Percentiles rank a stretch among this genome's conserved stretches.
phyloP scores from a whole-genome alignment of 805 yeast species.

The Yamadazyma tumulicola region DNA sequence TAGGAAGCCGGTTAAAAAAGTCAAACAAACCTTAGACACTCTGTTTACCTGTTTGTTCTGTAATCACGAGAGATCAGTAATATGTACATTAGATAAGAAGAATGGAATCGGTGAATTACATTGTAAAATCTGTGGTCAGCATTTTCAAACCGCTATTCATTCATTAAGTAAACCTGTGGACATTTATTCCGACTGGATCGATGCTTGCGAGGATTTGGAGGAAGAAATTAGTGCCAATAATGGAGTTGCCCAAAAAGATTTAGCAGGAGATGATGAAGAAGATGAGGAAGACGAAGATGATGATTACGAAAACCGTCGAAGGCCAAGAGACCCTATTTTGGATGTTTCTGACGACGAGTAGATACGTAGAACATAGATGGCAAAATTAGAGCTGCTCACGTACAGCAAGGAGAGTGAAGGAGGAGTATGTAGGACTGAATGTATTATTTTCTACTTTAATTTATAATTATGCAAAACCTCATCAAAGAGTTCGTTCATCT shows the following conservation, averaged over 20 bases:
- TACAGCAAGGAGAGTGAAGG: no score
- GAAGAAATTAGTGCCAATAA: constrained; percentile 35
- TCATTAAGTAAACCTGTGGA: constrained; percentile 87
- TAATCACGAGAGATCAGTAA: constrained; percentile 90
- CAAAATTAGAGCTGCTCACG: no score
- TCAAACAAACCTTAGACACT: constrained; percentile 75
- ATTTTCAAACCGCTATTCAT: constrained; percentile 84
- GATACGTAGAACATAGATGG: no score
- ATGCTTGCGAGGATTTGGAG: constrained; percentile 87
- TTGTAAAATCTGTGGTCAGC: constrained; percentile 93
- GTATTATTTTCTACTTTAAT: constrained; percentile 2
- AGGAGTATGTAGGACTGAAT: no score
- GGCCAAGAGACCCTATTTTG: constrained; percentile 11
- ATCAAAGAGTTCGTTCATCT: constrained; percentile 20
- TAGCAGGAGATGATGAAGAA: constrained; percentile 22
- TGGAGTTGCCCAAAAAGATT: constrained; percentile 9
- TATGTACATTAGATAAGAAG: constrained; percentile 84
- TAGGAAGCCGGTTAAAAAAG: constrained; percentile 66
- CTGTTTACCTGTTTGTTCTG: constrained; percentile 90
- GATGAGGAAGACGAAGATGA: constrained; percentile 25
- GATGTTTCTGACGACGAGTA: constrained; percentile 29
- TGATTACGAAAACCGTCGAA: constrained; percentile 7
- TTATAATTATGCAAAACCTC: constrained; percentile 17
- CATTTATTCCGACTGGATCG: constrained; percentile 96
- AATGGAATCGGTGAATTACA: constrained; percentile 76